Evolutionary conservation across 1,284 basidiomycete genomes (phyloP).

Genomic region (Puccinia hordei): DNA sequence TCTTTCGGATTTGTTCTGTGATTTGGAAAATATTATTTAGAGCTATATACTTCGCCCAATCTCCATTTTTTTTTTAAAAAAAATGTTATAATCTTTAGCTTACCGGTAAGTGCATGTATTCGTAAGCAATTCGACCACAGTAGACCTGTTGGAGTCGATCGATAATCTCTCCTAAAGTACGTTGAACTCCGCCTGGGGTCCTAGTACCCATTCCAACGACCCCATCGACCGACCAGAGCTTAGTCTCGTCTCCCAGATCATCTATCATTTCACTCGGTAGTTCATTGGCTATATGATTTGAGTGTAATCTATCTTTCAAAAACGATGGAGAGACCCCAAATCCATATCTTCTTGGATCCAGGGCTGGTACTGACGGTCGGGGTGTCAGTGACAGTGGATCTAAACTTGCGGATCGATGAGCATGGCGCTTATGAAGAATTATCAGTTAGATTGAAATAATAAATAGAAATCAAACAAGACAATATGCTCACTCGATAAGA

Average conservation of each 20-base stretch:
- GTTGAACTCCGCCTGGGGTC: neutral
- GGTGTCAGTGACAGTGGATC: slow-evolving; percentile 83
- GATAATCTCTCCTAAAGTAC: slow-evolving; percentile 34
- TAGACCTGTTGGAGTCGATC: slow-evolving; percentile 32
- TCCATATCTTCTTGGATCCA: slow-evolving; percentile 77
- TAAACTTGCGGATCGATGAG: slow-evolving; percentile 76
- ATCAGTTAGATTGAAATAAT: neutral
- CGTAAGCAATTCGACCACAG: slow-evolving; percentile 34
- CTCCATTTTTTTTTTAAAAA: neutral
- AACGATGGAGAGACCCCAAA: slow-evolving; percentile 62
- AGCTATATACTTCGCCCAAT: no score
- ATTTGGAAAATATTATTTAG: neutral
- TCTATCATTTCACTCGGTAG: slow-evolving; percentile 58
- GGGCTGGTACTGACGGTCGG: slow-evolving; percentile 77
- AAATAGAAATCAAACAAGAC: neutral
- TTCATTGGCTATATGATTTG: slow-evolving; percentile 24
- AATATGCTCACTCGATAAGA: slow-evolving; percentile 65
- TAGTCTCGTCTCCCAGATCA: slow-evolving; percentile 54
- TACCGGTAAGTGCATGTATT: slow-evolving; percentile 38
- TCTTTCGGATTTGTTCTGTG: slow-evolving; percentile 42
- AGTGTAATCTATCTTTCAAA: slow-evolving; percentile 13
- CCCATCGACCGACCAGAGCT: slow-evolving; percentile 30
- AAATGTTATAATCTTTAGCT: neutral
- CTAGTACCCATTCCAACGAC: slow-evolving; percentile 38
- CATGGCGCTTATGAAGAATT: slow-evolving; percentile 63